These are phyloP conservation scores for Didymella sp. DNA, from an alignment of 2,329 filamentous ascomycete genomes.

Conservation along the genomic window DNA sequence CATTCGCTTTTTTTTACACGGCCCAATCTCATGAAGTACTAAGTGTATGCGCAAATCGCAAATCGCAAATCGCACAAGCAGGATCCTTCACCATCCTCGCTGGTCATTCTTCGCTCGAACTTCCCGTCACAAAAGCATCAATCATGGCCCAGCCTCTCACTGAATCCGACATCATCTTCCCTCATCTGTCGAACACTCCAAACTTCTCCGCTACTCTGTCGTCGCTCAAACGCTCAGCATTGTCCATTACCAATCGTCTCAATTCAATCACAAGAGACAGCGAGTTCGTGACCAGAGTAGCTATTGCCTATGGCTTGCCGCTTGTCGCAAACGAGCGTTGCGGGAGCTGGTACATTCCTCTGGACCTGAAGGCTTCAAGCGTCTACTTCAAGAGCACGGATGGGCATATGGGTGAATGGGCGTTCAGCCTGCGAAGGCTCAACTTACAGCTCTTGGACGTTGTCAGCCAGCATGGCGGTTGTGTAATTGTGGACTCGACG, in stretches of 20 bases:
- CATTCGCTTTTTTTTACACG: neutral
- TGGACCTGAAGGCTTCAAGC: constrained; percentile 69
- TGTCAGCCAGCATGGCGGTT: constrained; percentile 71
- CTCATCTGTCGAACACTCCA: constrained; percentile 66
- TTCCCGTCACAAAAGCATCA: neutral
- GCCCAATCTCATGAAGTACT: no score
- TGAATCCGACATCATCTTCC: constrained; percentile 60
- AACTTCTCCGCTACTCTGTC: constrained; percentile 68
- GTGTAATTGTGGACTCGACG: constrained; percentile 92
- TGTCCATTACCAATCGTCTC: constrained; percentile 83
- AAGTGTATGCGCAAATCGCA: no score
- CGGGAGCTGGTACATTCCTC: constrained; percentile 90
- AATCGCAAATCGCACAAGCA: neutral
- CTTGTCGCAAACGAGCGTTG: constrained; percentile 93
- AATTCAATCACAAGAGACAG: constrained; percentile 79
- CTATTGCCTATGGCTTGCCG: constrained; percentile 65
- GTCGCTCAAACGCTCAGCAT: constrained; percentile 76
- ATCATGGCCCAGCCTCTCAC: constrained; percentile 39
- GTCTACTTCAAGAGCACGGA: constrained; percentile 99
- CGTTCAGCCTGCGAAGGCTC: constrained; percentile 81
- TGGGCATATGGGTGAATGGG: constrained; percentile 89
- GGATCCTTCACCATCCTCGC: neutral
- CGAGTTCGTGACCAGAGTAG: constrained; percentile 71
- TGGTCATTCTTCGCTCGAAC: neutral
- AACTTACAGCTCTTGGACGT: constrained; percentile 82